Base-by-base conservation (phyloP, 2,329 filamentous ascomycete genomes). In the Fonsecaea nubica region DNA sequence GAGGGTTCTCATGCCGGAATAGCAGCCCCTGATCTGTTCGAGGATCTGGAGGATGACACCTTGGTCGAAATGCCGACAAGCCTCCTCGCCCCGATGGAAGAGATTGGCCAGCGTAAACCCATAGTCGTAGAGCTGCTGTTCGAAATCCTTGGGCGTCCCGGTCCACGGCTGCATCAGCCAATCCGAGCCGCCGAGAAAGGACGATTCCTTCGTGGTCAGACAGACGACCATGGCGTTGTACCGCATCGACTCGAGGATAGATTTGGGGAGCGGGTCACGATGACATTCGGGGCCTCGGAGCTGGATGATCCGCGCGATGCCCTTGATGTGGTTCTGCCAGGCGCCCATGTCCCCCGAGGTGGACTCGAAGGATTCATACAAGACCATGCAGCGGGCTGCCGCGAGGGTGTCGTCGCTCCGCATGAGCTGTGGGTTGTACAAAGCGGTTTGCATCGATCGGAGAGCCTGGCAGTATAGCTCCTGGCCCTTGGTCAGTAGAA, bases 321-420 rank as follows among this genome's bases (percentile, higher is more conserved):
- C 65, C 8, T 33, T 25, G 33, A 63, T 57, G 18, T 67, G 65
- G 50, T 58, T 67, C 21, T 64, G 38, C 65, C 65, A 67, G 4
- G 58, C 57, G 9, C 32, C 61, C 65, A 64, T 64, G 30, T 52
- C 58, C 25, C 38, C 61, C 13, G 65, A 63, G 5, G 65, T 67
- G 13, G 60, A 60, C 21, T 67, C 61, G n/a, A 67, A 61, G 1
- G 54, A 30, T 32, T 66, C 64, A 21, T 63, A 67, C 21, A 67
- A 21, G 15, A 60, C 25, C 65, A 67, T 61, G 57, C 61, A 64
- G 13, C 65, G 48, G 9, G 61, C 65, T 9, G 65, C 61, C 4
- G 61, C 65, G 6, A 67, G 65, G 4, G 33, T 60, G 1, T 63
- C 61, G 18, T 67, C 65, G 30, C 30, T 35, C 6, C 32, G 18